These are phyloP conservation scores for Drosera spatulata DNA, from an alignment of 179 eudicot species.

Conservation along the genomic window DNA sequence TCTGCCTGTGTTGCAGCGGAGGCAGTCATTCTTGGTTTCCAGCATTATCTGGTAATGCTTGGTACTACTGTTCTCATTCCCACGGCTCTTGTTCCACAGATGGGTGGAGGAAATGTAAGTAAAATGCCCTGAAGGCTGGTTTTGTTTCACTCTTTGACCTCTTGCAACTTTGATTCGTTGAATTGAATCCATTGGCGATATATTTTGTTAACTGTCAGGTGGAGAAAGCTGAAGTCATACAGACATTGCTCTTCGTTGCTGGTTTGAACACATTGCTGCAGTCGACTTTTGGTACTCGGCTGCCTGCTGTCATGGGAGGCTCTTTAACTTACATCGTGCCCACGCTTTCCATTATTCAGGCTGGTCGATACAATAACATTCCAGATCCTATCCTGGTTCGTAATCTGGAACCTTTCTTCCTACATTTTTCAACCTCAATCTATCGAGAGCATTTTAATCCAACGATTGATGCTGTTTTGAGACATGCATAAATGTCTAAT, in stretches of 20 bases:
- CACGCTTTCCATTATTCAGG: conserved; percentile 69
- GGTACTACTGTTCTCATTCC: conserved; percentile 96
- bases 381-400: conserved; percentile 64
- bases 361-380: conserved; percentile 59
- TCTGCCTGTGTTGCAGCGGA: conserved; percentile 42
- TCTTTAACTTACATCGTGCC: conserved; percentile 79
- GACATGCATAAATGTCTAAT: no score
- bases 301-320: conserved; percentile 93
- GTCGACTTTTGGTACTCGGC: conserved; percentile 76
- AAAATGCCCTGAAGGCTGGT: no score
- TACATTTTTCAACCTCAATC: background rate
- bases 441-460: background rate
- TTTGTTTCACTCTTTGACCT: no score
- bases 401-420: background rate
- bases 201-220: conserved; percentile 22
- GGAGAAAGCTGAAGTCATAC: conserved; percentile 85
- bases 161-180: no score
- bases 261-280: conserved; percentile 77
- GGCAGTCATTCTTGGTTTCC: conserved; percentile 91
- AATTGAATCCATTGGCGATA: no score
- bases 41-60: conserved; percentile 92
- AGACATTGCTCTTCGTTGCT: conserved; percentile 84
- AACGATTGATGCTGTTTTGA: background rate
- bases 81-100: conserved; percentile 65
- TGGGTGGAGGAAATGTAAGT: conserved; percentile 96